Evolutionary conservation across 2,329 filamentous ascomycete species (phyloP), one percentile per base, ranked within the genome.

Genomic region (Ophiocordyceps camponoti-leonardi): DNA sequence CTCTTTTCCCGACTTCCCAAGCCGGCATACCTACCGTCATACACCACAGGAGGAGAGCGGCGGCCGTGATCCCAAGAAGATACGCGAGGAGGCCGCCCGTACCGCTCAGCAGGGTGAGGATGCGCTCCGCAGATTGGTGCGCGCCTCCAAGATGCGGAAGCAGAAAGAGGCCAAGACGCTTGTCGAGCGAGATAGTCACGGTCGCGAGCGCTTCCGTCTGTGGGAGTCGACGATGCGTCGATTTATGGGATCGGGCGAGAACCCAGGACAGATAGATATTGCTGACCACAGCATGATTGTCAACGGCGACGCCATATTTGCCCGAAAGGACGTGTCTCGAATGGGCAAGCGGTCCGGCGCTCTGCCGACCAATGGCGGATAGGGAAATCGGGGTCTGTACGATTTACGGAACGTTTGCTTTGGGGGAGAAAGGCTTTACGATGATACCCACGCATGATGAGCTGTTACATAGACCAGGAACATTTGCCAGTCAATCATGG

Each of bases 271-370:
- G 40, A 58, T 65, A 18, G 74, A 79, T 51, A 74, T 73, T 52
- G 73, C 75, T 2, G 76, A 81, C 48, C 69, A 77, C 51, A 79
- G 75, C 54, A 77, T 79, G 65, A 75, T 81, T 57, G 76, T 81
- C 31, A 78, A 81, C 50, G 67, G 73, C 2, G 71, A 75, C 23
- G 64, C 64, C 45, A 58, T 61, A 11, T 75, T 72, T 49, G 63
- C 69, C 41, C 69, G 77, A 39, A 72, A 72, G 49, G 72, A 75
- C 49, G 57, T 73, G 11, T 67, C 69, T 4, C 66, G 71, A 28
- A 54, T 62, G n/a, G 66, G 65, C 10, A 68, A 68, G 49, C 64
- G 68, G 47, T 53, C 58, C 22, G 57, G 54, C 22, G 47, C 48
- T 14, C 37, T 60, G 33, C 46, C 51, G 35, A 47, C 48, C 44